These are phyloP conservation scores for Cercospora sesami DNA, from an alignment of 2,329 filamentous ascomycete species.

Conservation along the genomic window DNA sequence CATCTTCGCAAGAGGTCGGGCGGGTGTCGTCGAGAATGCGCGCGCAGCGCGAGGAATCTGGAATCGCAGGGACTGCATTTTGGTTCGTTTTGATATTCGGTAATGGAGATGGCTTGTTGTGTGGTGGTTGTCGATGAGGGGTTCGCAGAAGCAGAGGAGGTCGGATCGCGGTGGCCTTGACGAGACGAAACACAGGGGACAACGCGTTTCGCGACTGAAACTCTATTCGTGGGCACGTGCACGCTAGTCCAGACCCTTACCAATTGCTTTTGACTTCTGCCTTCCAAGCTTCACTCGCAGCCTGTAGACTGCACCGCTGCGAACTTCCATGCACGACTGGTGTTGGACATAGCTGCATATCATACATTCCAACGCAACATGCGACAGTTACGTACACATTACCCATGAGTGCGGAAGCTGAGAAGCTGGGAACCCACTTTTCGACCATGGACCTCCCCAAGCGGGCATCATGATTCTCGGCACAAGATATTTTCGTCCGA, in stretches of 20 bases:
- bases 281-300: not conserved
- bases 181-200: not conserved
- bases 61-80: conserved; percentile 53
- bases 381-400: not conserved
- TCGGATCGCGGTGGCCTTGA: not conserved
- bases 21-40: conserved; percentile 71
- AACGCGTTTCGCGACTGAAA: not conserved
- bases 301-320: not conserved
- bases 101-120: not conserved
- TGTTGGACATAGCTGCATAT: not conserved
- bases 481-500: not conserved
- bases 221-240: not conserved
- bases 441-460: not conserved
- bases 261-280: not conserved
- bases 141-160: not conserved
- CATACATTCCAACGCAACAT: not conserved
- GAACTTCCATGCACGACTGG: not conserved
- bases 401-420: not conserved
- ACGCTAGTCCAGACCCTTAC: not conserved
- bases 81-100: conserved; percentile 4
- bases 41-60: conserved; percentile 57
- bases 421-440: not conserved
- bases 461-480: not conserved
- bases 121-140: not conserved
- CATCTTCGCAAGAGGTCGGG: conserved; percentile 71